These are phyloP conservation scores for Elsinoe arachidis DNA, from an alignment of 2,329 filamentous ascomycete species.

Conservation along the genomic window DNA sequence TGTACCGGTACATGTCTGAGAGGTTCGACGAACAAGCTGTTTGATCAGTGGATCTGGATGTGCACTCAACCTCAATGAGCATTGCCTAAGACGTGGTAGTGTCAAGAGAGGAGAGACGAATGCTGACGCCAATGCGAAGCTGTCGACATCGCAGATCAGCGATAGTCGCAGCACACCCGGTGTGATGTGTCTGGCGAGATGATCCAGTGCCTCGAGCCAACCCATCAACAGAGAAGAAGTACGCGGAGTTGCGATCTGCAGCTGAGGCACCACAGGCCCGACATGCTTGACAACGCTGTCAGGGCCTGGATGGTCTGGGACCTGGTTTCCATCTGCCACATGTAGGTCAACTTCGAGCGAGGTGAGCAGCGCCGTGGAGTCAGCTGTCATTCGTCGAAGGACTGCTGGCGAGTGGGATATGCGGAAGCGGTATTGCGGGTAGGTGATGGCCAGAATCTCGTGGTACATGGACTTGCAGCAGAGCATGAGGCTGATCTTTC, in stretches of 20 bases:
- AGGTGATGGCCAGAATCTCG: not conserved
- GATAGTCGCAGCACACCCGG: not conserved
- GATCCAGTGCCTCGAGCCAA: not conserved
- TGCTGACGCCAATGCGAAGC: not conserved
- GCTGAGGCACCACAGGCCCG: no score
- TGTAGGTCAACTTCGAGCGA: not conserved
- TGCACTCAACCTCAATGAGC: not conserved
- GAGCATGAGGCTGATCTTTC: slow-evolving; percentile 7
- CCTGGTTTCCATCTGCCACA: no score
- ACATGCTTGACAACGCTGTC: no score
- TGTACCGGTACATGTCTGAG: not conserved
- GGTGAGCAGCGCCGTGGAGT: not conserved
- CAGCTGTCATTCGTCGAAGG: not conserved
- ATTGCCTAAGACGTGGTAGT: not conserved
- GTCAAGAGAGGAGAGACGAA: not conserved
- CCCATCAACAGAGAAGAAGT: not conserved
- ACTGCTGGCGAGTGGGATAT: not conserved
- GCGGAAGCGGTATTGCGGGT: not conserved
- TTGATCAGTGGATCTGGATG: not conserved
- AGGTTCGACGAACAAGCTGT: not conserved
- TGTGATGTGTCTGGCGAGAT: not conserved
- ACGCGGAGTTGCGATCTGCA: no score
- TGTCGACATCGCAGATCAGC: not conserved
- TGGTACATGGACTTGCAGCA: not conserved
- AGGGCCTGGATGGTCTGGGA: not conserved